Evolutionary conservation across 177 flowering plant genomes (phyloP).

Genomic region (Vitis hybrid): DNA sequence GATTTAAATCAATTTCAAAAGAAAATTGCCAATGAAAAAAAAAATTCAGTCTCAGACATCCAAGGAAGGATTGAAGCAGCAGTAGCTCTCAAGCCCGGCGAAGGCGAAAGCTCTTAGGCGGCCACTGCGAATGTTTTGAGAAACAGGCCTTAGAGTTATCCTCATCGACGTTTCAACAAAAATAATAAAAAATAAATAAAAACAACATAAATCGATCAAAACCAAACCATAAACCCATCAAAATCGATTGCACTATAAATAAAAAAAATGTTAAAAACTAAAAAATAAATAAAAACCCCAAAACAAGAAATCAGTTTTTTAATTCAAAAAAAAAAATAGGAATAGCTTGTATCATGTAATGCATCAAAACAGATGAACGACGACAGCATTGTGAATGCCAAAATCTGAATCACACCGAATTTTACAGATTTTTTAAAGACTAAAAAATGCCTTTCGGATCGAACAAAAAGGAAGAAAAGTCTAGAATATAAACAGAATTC

Average conservation of each 20-base stretch:
- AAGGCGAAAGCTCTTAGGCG: constrained; percentile 36
- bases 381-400: too few relatives aligned
- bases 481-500: too few relatives aligned
- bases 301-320: background rate
- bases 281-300: too few relatives aligned
- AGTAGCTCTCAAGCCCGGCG: constrained; percentile 41
- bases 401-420: too few relatives aligned
- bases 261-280: too few relatives aligned
- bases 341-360: background rate
- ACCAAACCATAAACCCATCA: background rate
- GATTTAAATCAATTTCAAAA: too few relatives aligned
- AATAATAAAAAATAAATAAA: background rate
- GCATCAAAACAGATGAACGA: too few relatives aligned
- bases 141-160: constrained; percentile 33
- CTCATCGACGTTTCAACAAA: background rate
- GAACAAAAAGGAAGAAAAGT: too few relatives aligned
- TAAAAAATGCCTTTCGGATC: too few relatives aligned
- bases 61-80: constrained; percentile 38
- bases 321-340: too few relatives aligned
- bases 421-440: too few relatives aligned
- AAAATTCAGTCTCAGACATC: constrained; percentile 26
- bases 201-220: background rate
- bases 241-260: background rate
- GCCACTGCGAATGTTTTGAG: constrained; percentile 43
- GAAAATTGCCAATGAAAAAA: too few relatives aligned